Conservation (phyloP, 441 rosid species). For the Adansonia grandidieri region DNA sequence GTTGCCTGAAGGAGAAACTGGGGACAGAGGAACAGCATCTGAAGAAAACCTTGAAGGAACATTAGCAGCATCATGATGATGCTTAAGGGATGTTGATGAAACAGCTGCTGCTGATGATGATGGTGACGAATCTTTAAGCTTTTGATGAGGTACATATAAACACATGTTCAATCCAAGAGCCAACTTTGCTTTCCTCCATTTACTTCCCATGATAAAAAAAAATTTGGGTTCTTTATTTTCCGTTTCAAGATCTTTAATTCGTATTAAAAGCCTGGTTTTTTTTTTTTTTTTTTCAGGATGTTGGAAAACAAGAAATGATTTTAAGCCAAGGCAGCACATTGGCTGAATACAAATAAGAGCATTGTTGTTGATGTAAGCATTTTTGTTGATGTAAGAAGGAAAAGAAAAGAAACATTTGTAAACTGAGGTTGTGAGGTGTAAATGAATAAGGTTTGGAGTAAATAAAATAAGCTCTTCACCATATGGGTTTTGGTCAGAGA, state of each 20-base stretch:
- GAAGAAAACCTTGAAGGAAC: conserved; percentile 51
- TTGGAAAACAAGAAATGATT: too few relatives aligned
- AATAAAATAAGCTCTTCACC: too few relatives aligned
- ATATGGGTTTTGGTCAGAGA: too few relatives aligned
- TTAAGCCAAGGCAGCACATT: not conserved
- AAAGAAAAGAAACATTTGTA: too few relatives aligned
- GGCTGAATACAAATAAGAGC: not conserved
- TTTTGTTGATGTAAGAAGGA: not conserved
- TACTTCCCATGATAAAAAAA: too few relatives aligned
- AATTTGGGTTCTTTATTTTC: too few relatives aligned
- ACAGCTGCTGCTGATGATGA: not conserved
- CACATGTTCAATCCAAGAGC: too few relatives aligned
- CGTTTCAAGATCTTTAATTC: too few relatives aligned
- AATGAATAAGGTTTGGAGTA: not conserved
- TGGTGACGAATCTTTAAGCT: conserved; percentile 38
- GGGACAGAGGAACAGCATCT: conserved; percentile 42
- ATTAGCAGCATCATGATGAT: not conserved
- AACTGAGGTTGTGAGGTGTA: not conserved
- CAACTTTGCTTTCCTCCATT: too few relatives aligned
- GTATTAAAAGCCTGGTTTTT: too few relatives aligned
- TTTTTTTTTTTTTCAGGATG: too few relatives aligned
- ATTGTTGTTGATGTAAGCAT: not conserved
- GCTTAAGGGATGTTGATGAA: not conserved
- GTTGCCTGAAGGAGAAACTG: conserved; percentile 25
- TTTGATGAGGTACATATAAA: too few relatives aligned